Conservation (phyloP, 176 grass and related monocot genomes). For the Carex pumila region DNA sequence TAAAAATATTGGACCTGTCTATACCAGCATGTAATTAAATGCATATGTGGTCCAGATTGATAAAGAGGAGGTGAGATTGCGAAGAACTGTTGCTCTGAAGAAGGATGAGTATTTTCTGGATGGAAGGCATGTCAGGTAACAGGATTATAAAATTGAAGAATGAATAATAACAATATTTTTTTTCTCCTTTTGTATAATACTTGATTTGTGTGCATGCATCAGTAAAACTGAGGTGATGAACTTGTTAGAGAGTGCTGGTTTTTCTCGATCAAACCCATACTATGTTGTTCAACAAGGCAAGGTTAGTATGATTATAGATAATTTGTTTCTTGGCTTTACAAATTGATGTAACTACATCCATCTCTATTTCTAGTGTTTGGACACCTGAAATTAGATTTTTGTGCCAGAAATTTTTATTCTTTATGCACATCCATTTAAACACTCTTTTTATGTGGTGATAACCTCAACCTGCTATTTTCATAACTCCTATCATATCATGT, state of each 20-base stretch:
- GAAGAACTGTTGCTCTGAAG: conserved; percentile 80
- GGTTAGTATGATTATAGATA: conserved; percentile 37
- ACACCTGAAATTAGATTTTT: not conserved
- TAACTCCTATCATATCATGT: not conserved
- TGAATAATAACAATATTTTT: not conserved
- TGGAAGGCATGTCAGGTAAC: conserved; percentile 85
- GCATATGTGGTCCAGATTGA: conserved; percentile 60
- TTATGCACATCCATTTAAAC: not conserved
- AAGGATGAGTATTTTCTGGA: conserved; percentile 99
- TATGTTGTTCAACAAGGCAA: conserved; percentile 99
- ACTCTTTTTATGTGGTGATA: not conserved
- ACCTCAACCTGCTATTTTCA: not conserved
- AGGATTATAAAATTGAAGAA: conserved; percentile 16
- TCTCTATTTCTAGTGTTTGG: not conserved
- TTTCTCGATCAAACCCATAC: conserved; percentile 97
- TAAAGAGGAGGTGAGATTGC: conserved; percentile 89
- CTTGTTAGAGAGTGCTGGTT: conserved; percentile 97
- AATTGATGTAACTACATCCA: not conserved
- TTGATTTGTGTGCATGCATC: conserved; percentile 9
- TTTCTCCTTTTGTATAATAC: conserved; percentile 22
- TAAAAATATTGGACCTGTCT: not conserved
- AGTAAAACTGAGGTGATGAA: conserved; percentile 99
- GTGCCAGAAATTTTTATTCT: not conserved
- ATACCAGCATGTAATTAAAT: conserved; percentile 1
- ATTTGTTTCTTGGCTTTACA: not conserved